Conservation (phyloP, 768 basidiomycete species). For the Termitomyces sp. region DNA sequence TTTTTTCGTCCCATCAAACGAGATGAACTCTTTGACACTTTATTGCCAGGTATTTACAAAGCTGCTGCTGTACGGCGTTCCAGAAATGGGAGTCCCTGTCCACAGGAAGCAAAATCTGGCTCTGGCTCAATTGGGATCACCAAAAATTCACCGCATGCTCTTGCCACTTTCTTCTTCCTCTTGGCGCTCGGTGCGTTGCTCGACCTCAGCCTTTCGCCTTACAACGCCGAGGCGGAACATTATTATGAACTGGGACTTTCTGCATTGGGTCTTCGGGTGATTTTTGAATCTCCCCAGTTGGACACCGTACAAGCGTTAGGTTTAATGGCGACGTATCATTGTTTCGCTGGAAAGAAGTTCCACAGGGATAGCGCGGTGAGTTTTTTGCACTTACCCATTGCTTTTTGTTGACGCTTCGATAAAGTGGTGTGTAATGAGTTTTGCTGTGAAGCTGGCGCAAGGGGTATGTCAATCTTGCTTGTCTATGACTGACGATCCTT, state of each 20-base stretch:
- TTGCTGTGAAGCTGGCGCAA: constrained; percentile 56
- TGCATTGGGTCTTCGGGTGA: constrained; percentile 41
- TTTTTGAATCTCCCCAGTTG: constrained; percentile 50
- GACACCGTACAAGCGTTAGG: constrained; percentile 56
- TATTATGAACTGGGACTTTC: constrained; percentile 55
- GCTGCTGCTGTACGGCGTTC: constrained; percentile 12
- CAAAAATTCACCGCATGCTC: constrained; percentile 34
- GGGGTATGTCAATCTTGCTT: constrained; percentile 27
- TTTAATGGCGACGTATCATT: constrained; percentile 51
- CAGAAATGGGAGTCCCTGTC: constrained; percentile 9
- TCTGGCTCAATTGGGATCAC: neutral
- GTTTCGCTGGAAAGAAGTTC: constrained; percentile 45
- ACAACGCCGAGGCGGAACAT: constrained; percentile 53
- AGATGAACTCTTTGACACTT: constrained; percentile 36
- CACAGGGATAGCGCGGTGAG: constrained; percentile 37
- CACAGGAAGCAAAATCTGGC: neutral
- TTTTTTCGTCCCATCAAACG: constrained; percentile 47
- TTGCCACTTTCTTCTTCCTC: constrained; percentile 51
- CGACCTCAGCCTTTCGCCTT: constrained; percentile 43
- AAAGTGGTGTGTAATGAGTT: constrained; percentile 46
- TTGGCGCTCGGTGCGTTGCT: constrained; percentile 59
- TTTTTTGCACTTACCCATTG: constrained; percentile 13
- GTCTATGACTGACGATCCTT: neutral
- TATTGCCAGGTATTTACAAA: constrained; percentile 36
- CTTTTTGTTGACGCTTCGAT: constrained; percentile 9